phyloP scores from a whole-genome alignment of 768 basidiomycete genomes.

The Hortiboletus campestris region DNA sequence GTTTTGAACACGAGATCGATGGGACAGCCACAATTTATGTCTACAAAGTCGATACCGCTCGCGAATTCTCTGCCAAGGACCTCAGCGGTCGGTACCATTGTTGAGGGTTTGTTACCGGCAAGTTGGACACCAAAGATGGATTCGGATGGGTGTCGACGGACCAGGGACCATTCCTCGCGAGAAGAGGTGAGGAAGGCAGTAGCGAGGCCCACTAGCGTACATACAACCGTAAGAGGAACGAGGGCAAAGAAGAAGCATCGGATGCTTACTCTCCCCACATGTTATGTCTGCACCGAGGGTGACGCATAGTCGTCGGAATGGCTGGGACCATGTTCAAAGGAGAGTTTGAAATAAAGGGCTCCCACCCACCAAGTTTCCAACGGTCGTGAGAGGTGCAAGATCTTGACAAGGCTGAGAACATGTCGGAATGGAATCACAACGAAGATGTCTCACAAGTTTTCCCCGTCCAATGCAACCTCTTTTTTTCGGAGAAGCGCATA shows the following conservation, averaged over 20 bases:
- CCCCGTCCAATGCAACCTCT: conserved; percentile 78
- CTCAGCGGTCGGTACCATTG: conserved; percentile 80
- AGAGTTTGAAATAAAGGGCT: not conserved
- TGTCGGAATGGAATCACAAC: conserved; percentile 1
- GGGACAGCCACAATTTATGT: conserved; percentile 95
- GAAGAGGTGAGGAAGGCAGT: conserved; percentile 85
- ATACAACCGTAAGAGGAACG: not conserved
- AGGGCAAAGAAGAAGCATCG: not conserved
- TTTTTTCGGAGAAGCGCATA: conserved; percentile 77
- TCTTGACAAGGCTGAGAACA: conserved; percentile 40
- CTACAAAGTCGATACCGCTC: conserved; percentile 80
- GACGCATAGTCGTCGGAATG: conserved; percentile 89
- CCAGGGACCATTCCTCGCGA: conserved; percentile 93
- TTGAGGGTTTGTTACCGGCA: conserved; percentile 81
- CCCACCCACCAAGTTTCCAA: conserved; percentile 77
- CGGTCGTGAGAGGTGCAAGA: conserved; percentile 86
- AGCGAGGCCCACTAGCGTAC: conserved; percentile 83
- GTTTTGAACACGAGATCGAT: conserved; percentile 93
- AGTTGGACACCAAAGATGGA: conserved; percentile 87
- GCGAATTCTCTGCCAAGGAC: conserved; percentile 68
- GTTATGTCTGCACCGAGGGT: conserved; percentile 91
- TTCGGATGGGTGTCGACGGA: conserved; percentile 86
- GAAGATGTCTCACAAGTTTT: conserved; percentile 66
- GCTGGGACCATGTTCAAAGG: conserved; percentile 43
- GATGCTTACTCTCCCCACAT: conserved; percentile 78